Base-by-base conservation (phyloP, 2,329 filamentous ascomycete species). In the Paramyrothecium sp. region DNA sequence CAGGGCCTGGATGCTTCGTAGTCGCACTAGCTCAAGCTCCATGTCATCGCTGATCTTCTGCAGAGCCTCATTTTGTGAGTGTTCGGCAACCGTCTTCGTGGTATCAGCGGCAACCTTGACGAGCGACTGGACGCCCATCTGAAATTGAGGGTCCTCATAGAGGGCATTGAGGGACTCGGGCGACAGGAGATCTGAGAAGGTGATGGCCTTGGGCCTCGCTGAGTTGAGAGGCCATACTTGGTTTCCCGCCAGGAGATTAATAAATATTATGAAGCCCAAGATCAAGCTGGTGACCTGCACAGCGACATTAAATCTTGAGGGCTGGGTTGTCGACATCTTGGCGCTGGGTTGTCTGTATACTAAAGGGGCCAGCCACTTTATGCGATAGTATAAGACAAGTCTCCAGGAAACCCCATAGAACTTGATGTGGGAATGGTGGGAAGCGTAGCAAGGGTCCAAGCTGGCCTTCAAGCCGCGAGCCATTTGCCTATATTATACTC, bases 221-320 rank as follows among this genome's bases (percentile, higher is more conserved):
- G 23, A n/a, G 23, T 33, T 51, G 49, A 51, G 49, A 12, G 49
- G 49, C 49, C 49, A 51, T 8, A 51, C 49, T 33, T 51, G 49
- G 7, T 51, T 51, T 19, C 49, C 49, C 17, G 49, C 49, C 49
- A 51, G 49, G 49, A 51, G 21, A 51, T 51, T 51, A 19, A 51
- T 30, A 7, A 33, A 11, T 23, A 51, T 12, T 10, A 51, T 30
- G n/a, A 51, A 51, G 10, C 21, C 49, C 49, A 51, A 13, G 21
- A 51, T 23, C 22, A 51, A 23, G 7, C 21, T 33, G 10, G 30
- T 16, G 21, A 51, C 21, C 23, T 21, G n/a, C n/a, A 50, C 38
- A 44, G n/a, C 38, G 38, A 44, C n/a, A 19, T 44, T 16, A 17
- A 12, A 17, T 16, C n/a, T 44, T 19, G 38, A 19, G 13, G 13